Conservation (phyloP, 1,284 basidiomycete species). For the Malassezia yamatoensis region DNA sequence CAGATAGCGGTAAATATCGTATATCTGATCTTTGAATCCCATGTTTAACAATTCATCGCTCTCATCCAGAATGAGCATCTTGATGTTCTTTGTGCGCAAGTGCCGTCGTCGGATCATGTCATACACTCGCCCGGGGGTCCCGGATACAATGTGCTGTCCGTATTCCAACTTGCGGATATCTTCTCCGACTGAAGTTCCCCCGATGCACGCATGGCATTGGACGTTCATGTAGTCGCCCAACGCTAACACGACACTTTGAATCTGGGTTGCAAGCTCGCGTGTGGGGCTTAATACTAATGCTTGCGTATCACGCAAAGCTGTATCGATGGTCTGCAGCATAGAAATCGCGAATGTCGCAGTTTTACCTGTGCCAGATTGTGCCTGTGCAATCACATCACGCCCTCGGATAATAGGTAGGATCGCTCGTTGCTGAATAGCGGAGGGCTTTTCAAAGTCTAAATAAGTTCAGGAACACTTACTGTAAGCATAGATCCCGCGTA, state of each 20-base stretch:
- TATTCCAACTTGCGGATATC: slow-evolving; percentile 97
- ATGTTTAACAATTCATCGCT: slow-evolving; percentile 95
- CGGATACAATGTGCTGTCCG: slow-evolving; percentile 93
- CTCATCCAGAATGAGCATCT: slow-evolving; percentile 97
- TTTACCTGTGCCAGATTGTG: slow-evolving; percentile 99
- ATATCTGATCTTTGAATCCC: slow-evolving; percentile 99
- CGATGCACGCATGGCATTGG: slow-evolving; percentile 97
- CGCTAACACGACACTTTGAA: slow-evolving; percentile 94
- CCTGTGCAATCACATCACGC: slow-evolving; percentile 91
- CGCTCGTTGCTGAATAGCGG: slow-evolving; percentile 38
- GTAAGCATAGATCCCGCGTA: slow-evolving; percentile 97
- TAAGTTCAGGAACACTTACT: slow-evolving; percentile 58
- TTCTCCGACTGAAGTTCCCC: slow-evolving; percentile 87
- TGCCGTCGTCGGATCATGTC: slow-evolving; percentile 97
- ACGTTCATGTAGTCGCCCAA: slow-evolving; percentile 99
- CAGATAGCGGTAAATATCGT: slow-evolving; percentile 96
- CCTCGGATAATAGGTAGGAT: slow-evolving; percentile 52
- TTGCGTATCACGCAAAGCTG: slow-evolving; percentile 87
- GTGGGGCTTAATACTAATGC: slow-evolving; percentile 81
- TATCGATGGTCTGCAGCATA: slow-evolving; percentile 73
- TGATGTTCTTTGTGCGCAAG: slow-evolving; percentile 92
- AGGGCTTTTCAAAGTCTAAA: slow-evolving; percentile 40
- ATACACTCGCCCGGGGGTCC: slow-evolving; percentile 95
- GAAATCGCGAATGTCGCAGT: slow-evolving; percentile 70
- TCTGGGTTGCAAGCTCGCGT: slow-evolving; percentile 60